phyloP scores from a whole-genome alignment of 139 green algal species.

The Microglena sp. region DNA sequence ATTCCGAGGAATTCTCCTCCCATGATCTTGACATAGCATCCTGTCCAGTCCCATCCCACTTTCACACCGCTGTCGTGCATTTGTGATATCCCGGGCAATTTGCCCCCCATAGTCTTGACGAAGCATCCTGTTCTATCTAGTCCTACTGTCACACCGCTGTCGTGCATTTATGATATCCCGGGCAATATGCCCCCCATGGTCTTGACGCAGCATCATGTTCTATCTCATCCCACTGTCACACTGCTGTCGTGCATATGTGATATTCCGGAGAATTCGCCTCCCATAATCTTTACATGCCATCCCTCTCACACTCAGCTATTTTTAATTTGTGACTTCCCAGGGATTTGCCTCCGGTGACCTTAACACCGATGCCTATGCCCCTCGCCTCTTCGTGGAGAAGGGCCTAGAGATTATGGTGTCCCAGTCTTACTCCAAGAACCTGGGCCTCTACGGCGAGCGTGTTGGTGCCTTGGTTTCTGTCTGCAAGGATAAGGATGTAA shows the following conservation, averaged over 20 bases:
- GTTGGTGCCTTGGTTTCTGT: conserved; percentile 88
- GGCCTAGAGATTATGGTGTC: conserved; percentile 83
- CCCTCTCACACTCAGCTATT: neutral
- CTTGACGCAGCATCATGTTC: neutral
- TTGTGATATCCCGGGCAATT: no score
- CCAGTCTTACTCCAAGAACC: conserved; percentile 94
- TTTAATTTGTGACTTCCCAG: conserved; percentile 5
- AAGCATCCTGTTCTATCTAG: no score
- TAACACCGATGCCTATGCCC: conserved; percentile 84
- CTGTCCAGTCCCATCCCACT: no score
- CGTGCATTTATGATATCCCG: neutral
- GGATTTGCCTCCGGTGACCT: conserved; percentile 66
- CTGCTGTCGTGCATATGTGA: neutral
- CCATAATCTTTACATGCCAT: neutral
- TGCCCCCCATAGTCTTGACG: no score
- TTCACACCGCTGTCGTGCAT: no score
- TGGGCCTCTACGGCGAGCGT: conserved; percentile 95
- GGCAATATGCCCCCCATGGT: neutral
- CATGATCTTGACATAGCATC: no score
- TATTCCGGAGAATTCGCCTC: neutral
- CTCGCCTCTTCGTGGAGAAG: conserved; percentile 75
- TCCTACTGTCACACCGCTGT: neutral
- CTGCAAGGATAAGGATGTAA: conserved; percentile 35
- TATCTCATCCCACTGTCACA: conserved; percentile 1
- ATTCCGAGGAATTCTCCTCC: no score